Base-by-base conservation (phyloP, 345 rosid genomes). In the Limnanthes douglasii region DNA sequence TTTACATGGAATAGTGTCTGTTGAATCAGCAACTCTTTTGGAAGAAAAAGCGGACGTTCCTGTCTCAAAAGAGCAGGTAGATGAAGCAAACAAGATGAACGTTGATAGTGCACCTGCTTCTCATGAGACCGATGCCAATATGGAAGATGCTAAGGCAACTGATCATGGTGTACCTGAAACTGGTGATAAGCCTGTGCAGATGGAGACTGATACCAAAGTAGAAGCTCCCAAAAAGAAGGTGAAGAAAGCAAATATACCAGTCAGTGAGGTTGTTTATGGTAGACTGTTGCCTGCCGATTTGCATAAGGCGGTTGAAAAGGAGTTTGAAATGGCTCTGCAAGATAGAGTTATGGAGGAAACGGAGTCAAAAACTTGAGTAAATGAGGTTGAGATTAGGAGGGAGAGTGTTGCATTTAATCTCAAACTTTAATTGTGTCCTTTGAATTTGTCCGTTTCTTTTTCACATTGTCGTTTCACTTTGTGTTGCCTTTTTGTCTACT, bases 321-420 rank as follows among this genome's bases (percentile, higher is more conserved):
- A 90, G 48, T 90, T 75, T 48, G 96, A 90, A 64, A 84, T 90
- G 98, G 96, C 98, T 51, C 59, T 90, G 60, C 98, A 84, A 64
- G 98, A 90, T 48, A 72, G 94, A 22, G 73, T 90, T 15, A 90
- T 90, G 99, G 99, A 90, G 56, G 99, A 90, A 52, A 90, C 99
- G n/a, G n/a, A n/a, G n/a, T n/a, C n/a, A n/a, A n/a, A n/a, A n/a
- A n/a, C n/a, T n/a, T n/a, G n/a, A n/a, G n/a, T n/a, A n/a, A n/a
- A n/a, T n/a, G n/a, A n/a, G n/a, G n/a, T n/a, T n/a, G n/a, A n/a
- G n/a, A n/a, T n/a, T n/a, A n/a, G n/a, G n/a, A n/a, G n/a, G n/a
- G n/a, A n/a, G n/a, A n/a, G n/a, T n/a, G n/a, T n/a, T n/a, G n/a
- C n/a, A n/a, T n/a, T n/a, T n/a, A n/a, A n/a, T n/a, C n/a, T n/a